phyloP scores from a whole-genome alignment of 306 rosid genomes.

The Cucurbita maxima region DNA sequence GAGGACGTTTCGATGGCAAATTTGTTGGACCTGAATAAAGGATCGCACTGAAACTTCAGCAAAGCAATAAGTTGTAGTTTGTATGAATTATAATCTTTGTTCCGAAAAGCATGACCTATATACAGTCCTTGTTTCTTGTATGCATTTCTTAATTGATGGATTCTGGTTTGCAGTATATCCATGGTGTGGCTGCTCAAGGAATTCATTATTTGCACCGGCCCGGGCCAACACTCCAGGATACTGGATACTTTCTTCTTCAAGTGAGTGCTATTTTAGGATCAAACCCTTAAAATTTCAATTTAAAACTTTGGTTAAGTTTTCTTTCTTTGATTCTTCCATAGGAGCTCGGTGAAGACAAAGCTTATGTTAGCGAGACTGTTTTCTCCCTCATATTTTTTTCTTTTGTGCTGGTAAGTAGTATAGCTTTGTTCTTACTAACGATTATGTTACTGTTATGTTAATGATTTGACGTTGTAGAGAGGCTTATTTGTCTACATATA shows the following conservation, averaged over 20 bases:
- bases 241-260: constrained; percentile 64
- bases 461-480: background rate
- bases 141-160: background rate
- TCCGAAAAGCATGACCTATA: background rate
- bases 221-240: constrained; percentile 67
- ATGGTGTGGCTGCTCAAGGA: constrained; percentile 80
- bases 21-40: background rate
- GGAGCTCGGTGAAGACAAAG: constrained; percentile 69
- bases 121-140: background rate
- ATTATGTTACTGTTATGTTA: no score
- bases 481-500: background rate
- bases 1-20: background rate
- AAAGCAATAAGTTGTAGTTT: background rate
- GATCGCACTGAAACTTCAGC: background rate
- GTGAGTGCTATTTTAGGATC: constrained; percentile 23
- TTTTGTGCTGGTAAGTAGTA: constrained; percentile 40
- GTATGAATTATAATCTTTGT: background rate
- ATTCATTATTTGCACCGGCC: constrained; percentile 83
- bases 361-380: constrained; percentile 55
- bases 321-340: background rate
- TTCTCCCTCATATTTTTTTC: constrained; percentile 44
- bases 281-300: background rate
- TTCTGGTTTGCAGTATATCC: constrained; percentile 41
- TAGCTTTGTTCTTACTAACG: background rate
- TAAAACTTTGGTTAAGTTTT: background rate